Evolutionary conservation across 192 early-diverging fungal species (phyloP).

Genomic region (Gamsiella multidivaricata): DNA sequence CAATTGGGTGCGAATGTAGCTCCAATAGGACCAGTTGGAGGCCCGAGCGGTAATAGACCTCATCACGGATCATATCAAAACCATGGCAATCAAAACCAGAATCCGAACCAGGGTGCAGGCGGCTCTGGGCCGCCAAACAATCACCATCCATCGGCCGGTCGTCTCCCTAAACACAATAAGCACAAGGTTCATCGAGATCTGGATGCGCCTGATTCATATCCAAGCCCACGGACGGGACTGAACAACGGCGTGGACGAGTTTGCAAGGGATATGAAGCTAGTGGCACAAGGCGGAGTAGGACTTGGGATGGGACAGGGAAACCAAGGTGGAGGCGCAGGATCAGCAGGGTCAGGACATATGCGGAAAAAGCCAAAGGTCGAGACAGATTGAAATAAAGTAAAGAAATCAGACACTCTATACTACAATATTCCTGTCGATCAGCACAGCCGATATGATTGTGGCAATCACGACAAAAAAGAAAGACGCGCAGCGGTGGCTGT

Average conservation of each 20-base stretch:
- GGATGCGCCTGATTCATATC: slow-evolving; percentile 45
- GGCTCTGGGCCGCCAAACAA: background rate
- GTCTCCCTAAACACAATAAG: slow-evolving; percentile 22
- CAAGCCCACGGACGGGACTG: slow-evolving; percentile 40
- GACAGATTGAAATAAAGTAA: slow-evolving; percentile 7
- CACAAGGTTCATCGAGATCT: slow-evolving; percentile 38
- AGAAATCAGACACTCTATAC: background rate
- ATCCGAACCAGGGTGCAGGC: slow-evolving; percentile 2
- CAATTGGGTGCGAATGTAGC: slow-evolving; percentile 1
- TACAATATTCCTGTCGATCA: too few species aligned
- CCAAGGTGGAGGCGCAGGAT: slow-evolving; percentile 19
- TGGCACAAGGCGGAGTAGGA: slow-evolving; percentile 24
- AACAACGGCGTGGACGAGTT: slow-evolving; percentile 31
- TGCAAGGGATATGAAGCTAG: slow-evolving; percentile 35
- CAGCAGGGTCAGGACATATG: slow-evolving; percentile 6
- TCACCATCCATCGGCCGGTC: background rate
- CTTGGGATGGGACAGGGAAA: background rate
- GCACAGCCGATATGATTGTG: background rate
- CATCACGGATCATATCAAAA: slow-evolving; percentile 10
- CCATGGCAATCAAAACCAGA: background rate
- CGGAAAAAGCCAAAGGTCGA: slow-evolving; percentile 35
- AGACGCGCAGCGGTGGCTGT: too few species aligned
- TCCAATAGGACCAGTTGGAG: background rate
- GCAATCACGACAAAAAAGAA: background rate
- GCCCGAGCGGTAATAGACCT: slow-evolving; percentile 6